Conservation (phyloP, 75 land plant genomes). For the Sequoia sempervirens region DNA sequence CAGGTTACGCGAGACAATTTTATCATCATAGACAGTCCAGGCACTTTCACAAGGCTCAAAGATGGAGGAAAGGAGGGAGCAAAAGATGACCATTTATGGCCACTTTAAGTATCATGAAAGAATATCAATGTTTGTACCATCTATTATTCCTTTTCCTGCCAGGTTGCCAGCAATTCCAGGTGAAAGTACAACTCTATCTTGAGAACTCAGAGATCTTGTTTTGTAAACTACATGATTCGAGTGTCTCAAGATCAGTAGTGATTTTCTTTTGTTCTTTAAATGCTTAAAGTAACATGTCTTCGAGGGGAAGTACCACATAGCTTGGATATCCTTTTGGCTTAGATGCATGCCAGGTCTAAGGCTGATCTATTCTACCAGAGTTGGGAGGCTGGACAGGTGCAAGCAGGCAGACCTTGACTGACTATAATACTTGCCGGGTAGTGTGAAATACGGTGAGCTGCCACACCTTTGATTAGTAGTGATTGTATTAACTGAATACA, state of each 20-base stretch:
- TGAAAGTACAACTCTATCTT: neutral
- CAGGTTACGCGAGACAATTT: constrained; percentile 63
- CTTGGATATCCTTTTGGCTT: neutral
- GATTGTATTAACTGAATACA: neutral
- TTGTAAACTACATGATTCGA: neutral
- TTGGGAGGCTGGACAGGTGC: neutral
- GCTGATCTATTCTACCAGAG: neutral
- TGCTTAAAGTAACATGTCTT: neutral
- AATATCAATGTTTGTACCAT: neutral
- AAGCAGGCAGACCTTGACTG: neutral
- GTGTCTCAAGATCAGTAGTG: neutral
- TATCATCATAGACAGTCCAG: constrained; percentile 56
- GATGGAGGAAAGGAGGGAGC: constrained; percentile 22
- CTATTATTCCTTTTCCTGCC: neutral
- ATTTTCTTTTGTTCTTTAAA: neutral
- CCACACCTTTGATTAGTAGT: neutral
- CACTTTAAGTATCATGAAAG: neutral
- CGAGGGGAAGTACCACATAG: neutral
- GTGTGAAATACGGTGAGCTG: neutral
- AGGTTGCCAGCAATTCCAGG: neutral
- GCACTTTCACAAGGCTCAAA: constrained; percentile 39
- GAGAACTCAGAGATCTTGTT: neutral
- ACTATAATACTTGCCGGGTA: neutral
- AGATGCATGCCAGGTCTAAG: neutral
- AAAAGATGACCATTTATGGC: neutral